Conservation (phyloP, 768 basidiomycete species). For the Xerocomus potaroensis region DNA sequence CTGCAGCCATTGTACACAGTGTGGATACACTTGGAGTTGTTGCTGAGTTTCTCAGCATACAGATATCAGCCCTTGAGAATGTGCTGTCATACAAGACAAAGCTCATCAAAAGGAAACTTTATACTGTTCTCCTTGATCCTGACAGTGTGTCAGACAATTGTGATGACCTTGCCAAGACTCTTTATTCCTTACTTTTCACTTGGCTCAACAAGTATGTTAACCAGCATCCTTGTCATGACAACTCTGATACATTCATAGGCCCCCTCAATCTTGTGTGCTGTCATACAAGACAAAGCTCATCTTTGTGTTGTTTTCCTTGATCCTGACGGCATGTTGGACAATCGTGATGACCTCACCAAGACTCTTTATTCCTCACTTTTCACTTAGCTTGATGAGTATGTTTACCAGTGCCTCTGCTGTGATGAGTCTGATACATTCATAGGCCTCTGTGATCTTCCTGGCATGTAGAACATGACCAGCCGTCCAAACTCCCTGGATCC, state of each 20-base stretch:
- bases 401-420: constrained; percentile 91
- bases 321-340: constrained; percentile 87
- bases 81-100: too few species aligned
- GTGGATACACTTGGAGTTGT: constrained; percentile 76
- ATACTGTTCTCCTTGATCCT: too few species aligned
- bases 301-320: constrained; percentile 97
- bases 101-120: too few species aligned
- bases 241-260: too few species aligned
- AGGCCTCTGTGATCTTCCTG: constrained; percentile 91
- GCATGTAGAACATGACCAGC: constrained; percentile 84
- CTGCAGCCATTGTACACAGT: constrained; percentile 86
- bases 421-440: constrained; percentile 93
- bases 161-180: too few species aligned
- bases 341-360: constrained; percentile 91
- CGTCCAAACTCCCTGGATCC: constrained; percentile 93
- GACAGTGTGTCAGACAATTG: too few species aligned
- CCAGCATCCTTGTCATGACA: too few species aligned
- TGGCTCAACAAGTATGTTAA: too few species aligned
- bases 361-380: constrained; percentile 92
- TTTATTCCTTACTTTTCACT: too few species aligned
- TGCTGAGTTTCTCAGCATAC: constrained; percentile 90
- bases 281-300: constrained; percentile 91
- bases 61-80: constrained; percentile 64
- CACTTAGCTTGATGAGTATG: constrained; percentile 92
- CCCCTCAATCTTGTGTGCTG: too few species aligned